Percentiles rank a stretch among this genome's conserved stretches.
phyloP scores from a whole-genome alignment of 1,284 basidiomycete species.

The Apiotrichum mycotoxinovorans region DNA sequence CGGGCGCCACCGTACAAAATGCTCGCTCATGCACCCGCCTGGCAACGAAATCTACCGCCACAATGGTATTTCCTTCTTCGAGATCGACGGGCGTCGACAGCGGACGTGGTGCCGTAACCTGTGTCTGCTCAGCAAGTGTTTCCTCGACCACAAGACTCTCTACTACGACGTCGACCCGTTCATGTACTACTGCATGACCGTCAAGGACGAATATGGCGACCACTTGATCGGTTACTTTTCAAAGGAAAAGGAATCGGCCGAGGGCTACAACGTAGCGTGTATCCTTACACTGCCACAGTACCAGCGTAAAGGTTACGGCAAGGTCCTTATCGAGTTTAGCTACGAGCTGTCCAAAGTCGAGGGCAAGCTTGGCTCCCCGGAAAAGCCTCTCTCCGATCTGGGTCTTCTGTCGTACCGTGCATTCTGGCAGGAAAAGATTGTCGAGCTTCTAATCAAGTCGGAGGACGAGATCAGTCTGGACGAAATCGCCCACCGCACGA shows the following conservation, averaged over 20 bases:
- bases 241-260: conserved; percentile 97
- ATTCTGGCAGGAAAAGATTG: conserved; percentile 97
- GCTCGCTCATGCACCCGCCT: conserved; percentile 89
- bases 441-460: conserved; percentile 77
- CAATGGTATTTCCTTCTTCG: conserved; percentile 95
- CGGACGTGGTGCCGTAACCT: conserved; percentile 96
- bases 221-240: conserved; percentile 98
- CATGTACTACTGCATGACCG: conserved; percentile 97
- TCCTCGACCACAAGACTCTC: conserved; percentile 98
- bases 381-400: conserved; percentile 94
- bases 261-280: conserved; percentile 98
- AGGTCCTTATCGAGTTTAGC: conserved; percentile 94
- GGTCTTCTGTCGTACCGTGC: conserved; percentile 90
- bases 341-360: conserved; percentile 98
- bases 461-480: conserved; percentile 80
- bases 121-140: conserved; percentile 94
- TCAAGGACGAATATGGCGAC: conserved; percentile 83
- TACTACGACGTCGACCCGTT: conserved; percentile 99
- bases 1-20: conserved; percentile 83
- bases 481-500: conserved; percentile 92
- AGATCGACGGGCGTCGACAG: conserved; percentile 95
- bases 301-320: conserved; percentile 93
- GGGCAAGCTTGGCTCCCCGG: conserved; percentile 89
- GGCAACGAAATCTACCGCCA: conserved; percentile 99
- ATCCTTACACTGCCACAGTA: conserved; percentile 97